Percentiles rank a stretch among this genome's conserved stretches.
Conservation (phyloP, 306 rosid genomes). For the Nissolia schottii region DNA sequence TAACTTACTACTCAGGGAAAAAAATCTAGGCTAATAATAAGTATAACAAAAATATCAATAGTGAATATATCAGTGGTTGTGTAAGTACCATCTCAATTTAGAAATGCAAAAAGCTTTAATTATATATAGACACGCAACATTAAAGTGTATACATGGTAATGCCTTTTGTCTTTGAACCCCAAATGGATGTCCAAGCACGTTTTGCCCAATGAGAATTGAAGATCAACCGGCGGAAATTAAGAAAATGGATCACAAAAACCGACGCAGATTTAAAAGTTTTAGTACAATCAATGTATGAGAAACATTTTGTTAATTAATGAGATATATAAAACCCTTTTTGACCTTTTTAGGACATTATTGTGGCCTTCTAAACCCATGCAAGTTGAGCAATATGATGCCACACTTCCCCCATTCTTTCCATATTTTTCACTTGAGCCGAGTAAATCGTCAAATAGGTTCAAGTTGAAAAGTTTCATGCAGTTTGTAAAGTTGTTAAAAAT, state of each 20-base stretch:
- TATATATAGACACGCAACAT: too few relatives aligned
- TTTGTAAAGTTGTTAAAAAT: too few relatives aligned
- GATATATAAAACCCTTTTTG: conserved; percentile 23
- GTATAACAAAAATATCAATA: background rate
- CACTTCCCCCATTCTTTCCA: conserved; percentile 3
- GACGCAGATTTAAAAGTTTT: conserved; percentile 8
- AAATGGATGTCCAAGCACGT: background rate
- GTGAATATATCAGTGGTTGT: background rate
- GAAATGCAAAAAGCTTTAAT: background rate
- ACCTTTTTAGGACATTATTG: conserved; percentile 29
- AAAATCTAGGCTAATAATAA: background rate
- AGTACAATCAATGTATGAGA: background rate
- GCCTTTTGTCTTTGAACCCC: background rate
- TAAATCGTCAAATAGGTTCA: too few relatives aligned
- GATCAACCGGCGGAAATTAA: conserved; percentile 5
- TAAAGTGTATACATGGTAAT: too few relatives aligned
- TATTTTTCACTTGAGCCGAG: background rate
- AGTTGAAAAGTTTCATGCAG: too few relatives aligned
- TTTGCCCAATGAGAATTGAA: background rate
- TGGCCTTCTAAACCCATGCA: conserved; percentile 25
- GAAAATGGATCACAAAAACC: conserved; percentile 12
- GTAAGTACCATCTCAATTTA: background rate
- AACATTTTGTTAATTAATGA: conserved; percentile 14
- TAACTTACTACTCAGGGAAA: background rate
- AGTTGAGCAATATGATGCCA: conserved; percentile 18